phyloP scores from a whole-genome alignment of 139 green algal genomes.

The Trebouxia sp. region DNA sequence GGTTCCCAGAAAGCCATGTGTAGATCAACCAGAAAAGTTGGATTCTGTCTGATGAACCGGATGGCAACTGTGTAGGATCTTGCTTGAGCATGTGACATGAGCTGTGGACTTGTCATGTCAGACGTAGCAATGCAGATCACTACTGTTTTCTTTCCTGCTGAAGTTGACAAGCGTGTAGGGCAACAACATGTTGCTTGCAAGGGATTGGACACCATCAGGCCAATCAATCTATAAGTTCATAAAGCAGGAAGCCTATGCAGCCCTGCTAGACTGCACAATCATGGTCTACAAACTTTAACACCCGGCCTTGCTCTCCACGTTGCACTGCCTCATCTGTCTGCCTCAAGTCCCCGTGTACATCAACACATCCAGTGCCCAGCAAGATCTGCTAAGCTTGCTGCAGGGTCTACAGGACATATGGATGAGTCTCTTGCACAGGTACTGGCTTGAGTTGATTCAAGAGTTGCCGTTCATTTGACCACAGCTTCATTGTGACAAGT shows the following conservation, averaged over 20 bases:
- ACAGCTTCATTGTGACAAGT: constrained; percentile 5
- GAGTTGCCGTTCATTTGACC: constrained; percentile 5
- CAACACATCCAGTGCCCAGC: constrained; percentile 20
- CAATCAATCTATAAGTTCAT: constrained; percentile 23
- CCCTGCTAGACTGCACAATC: constrained; percentile 18
- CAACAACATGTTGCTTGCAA: constrained; percentile 20
- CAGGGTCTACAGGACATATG: constrained; percentile 5
- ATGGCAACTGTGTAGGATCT: no score
- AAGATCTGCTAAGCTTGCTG: constrained; percentile 11
- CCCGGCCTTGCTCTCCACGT: constrained; percentile 1
- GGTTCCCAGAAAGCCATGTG: no score
- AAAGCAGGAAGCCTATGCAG: constrained; percentile 22
- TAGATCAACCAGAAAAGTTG: no score
- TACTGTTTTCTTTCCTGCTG: no score
- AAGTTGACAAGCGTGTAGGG: constrained; percentile 11
- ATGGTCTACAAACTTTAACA: constrained; percentile 21
- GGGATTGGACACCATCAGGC: constrained; percentile 19
- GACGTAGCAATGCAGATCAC: no score
- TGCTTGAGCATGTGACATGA: no score
- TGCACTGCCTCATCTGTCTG: constrained; percentile 14
- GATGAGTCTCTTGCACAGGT: constrained; percentile 6
- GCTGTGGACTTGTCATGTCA: no score
- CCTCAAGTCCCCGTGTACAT: constrained; percentile 20
- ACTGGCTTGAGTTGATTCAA: constrained; percentile 1
- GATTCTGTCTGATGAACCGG: no score